Evolutionary conservation across 1,284 basidiomycete species (phyloP).

Genomic region (Leccinum colubrinum): DNA sequence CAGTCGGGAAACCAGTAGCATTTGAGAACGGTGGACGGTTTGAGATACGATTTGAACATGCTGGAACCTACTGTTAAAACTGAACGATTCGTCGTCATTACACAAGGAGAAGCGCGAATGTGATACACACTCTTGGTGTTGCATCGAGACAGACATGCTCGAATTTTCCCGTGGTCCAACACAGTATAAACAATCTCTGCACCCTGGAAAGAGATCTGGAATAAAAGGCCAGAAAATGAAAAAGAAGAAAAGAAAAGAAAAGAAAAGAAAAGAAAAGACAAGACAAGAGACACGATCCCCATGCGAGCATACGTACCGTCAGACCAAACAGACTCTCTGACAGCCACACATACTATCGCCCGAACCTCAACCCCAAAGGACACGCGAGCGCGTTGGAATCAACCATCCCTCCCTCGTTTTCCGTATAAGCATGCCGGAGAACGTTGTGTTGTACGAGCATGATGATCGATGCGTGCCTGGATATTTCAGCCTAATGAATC

Average conservation of each 20-base stretch:
- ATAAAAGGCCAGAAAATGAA: not conserved
- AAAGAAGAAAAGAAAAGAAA: not conserved
- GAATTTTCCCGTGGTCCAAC: conserved; percentile 85
- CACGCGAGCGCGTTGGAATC: conserved; percentile 82
- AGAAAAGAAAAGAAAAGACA: not conserved
- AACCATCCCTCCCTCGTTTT: conserved; percentile 75
- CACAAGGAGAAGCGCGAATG: not conserved
- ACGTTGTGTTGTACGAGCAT: conserved; percentile 92
- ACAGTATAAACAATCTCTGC: conserved; percentile 74
- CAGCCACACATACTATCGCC: conserved; percentile 66
- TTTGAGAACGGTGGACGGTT: conserved; percentile 70
- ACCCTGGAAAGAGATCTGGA: conserved; percentile 47
- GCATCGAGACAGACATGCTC: conserved; percentile 48
- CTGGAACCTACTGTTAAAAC: conserved; percentile 39
- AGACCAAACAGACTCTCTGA: conserved; percentile 69
- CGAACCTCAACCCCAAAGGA: conserved; percentile 75
- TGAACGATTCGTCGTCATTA: not conserved
- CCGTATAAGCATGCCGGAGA: conserved; percentile 76
- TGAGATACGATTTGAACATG: conserved; percentile 59
- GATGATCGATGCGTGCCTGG: conserved; percentile 71
- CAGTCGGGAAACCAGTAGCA: conserved; percentile 69
- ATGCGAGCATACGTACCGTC: conserved; percentile 47
- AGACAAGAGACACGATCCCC: not conserved
- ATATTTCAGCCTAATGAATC: conserved; percentile 59
- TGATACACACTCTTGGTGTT: conserved; percentile 56